Conservation (phyloP, 768 basidiomycete species). For the Boletus pseudopeckii region DNA sequence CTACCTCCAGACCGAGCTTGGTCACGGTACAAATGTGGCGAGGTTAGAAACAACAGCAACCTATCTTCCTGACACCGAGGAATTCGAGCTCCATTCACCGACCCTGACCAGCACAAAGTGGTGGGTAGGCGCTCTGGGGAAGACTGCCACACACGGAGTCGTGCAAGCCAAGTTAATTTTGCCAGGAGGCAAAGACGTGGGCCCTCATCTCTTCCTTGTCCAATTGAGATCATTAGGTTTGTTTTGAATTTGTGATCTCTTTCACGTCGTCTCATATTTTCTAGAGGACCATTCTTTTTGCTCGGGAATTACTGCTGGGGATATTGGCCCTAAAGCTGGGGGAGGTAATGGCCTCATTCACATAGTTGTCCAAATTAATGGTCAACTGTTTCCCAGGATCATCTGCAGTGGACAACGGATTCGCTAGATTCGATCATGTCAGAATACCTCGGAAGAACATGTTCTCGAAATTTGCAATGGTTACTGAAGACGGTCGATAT, state of each 20-base stretch:
- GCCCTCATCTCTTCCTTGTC: slow-evolving; percentile 74
- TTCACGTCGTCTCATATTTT: not conserved
- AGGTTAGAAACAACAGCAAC: slow-evolving; percentile 74
- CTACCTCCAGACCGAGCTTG: slow-evolving; percentile 77
- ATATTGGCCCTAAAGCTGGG: slow-evolving; percentile 48
- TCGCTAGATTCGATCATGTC: slow-evolving; percentile 60
- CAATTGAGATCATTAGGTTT: slow-evolving; percentile 62
- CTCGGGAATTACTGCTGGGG: slow-evolving; percentile 62
- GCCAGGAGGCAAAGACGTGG: slow-evolving; percentile 55
- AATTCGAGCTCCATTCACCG: slow-evolving; percentile 77
- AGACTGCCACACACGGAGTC: slow-evolving; percentile 71
- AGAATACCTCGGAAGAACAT: slow-evolving; percentile 67
- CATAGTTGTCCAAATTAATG: not conserved
- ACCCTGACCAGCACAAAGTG: slow-evolving; percentile 74
- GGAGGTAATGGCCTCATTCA: slow-evolving; percentile 28
- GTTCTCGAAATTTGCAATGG: slow-evolving; percentile 70
- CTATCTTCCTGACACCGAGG: slow-evolving; percentile 58
- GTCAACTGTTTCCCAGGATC: slow-evolving; percentile 38
- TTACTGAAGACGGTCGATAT: slow-evolving; percentile 64
- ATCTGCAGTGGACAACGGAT: slow-evolving; percentile 62
- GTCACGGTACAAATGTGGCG: slow-evolving; percentile 70
- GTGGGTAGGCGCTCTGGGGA: slow-evolving; percentile 77
- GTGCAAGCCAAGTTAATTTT: slow-evolving; percentile 74
- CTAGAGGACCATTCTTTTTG: slow-evolving; percentile 58
- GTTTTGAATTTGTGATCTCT: not conserved